These are phyloP conservation scores for Monosporozyma yasuniensis DNA, from an alignment of 805 yeast species.

Conservation along the genomic window DNA sequence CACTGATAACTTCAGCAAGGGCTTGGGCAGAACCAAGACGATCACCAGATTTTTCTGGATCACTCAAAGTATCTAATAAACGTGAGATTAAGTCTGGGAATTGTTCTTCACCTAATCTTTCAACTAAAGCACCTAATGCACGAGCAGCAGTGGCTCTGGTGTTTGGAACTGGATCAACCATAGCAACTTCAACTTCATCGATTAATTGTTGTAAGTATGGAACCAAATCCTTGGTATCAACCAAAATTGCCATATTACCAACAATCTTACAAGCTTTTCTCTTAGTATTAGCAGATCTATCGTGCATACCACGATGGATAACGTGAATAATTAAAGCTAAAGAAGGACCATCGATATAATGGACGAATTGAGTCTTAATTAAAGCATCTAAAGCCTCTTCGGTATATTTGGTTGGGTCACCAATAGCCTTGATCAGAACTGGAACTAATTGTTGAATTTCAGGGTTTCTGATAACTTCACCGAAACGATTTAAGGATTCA, in stretches of 20 bases:
- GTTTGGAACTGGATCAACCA: slow-evolving; percentile 97
- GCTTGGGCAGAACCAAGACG: slow-evolving; percentile 97
- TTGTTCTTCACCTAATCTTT: slow-evolving; percentile 89
- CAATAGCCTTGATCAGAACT: slow-evolving; percentile 77
- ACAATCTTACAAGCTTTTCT: slow-evolving; percentile 95
- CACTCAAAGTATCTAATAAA: slow-evolving; percentile 64
- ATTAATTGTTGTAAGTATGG: slow-evolving; percentile 78
- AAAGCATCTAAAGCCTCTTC: slow-evolving; percentile 80
- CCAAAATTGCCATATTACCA: slow-evolving; percentile 96
- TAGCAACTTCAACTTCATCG: slow-evolving; percentile 77
- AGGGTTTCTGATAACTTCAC: slow-evolving; percentile 95
- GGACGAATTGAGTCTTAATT: slow-evolving; percentile 87
- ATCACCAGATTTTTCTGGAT: slow-evolving; percentile 75
- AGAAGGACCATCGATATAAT: slow-evolving; percentile 96
- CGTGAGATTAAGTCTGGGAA: slow-evolving; percentile 89
- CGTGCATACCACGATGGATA: slow-evolving; percentile 89
- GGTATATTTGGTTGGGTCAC: slow-evolving; percentile 88
- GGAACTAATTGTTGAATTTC: slow-evolving; percentile 93
- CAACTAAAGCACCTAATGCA: slow-evolving; percentile 93
- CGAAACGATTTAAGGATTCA: slow-evolving; percentile 77
- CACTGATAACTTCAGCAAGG: slow-evolving; percentile 84
- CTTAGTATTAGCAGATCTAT: slow-evolving; percentile 87
- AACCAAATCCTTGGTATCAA: slow-evolving; percentile 73
- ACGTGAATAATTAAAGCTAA: slow-evolving; percentile 91
- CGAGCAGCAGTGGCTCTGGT: slow-evolving; percentile 97